Percentiles rank a stretch among this genome's conserved stretches.
Evolutionary conservation across 192 early-diverging fungal genomes (phyloP).

Genomic region (Spizellomyces sp.): DNA sequence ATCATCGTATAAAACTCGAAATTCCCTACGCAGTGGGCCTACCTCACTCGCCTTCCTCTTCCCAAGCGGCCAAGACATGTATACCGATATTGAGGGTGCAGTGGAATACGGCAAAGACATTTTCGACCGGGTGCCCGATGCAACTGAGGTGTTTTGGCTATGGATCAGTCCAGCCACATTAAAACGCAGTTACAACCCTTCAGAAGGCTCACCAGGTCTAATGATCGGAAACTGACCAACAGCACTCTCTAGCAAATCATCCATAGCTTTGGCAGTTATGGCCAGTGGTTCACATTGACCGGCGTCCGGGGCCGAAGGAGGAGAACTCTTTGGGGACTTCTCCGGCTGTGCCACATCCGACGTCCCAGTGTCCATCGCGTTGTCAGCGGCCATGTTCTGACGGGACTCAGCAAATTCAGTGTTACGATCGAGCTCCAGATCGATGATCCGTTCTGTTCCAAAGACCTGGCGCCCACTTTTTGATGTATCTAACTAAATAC

Average conservation of each 20-base stretch:
- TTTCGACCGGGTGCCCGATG: neutral
- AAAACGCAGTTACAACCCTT: neutral
- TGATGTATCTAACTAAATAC: constrained; percentile 63
- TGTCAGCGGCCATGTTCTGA: constrained; percentile 1
- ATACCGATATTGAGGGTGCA: constrained; percentile 36
- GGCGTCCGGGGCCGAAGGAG: neutral
- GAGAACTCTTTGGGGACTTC: neutral
- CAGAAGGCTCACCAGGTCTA: constrained; percentile 4
- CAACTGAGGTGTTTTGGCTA: neutral
- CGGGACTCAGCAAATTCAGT: constrained; percentile 57
- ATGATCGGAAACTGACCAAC: constrained; percentile 24
- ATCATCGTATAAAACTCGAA: neutral
- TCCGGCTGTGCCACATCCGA: constrained; percentile 2
- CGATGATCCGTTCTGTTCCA: constrained; percentile 75
- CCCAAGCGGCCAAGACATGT: constrained; percentile 46
- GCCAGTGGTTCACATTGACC: neutral
- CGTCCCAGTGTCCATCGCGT: neutral
- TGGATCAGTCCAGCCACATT: neutral
- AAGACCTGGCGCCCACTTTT: constrained; percentile 68
- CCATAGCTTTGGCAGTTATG: no score
- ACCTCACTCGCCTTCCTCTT: constrained; percentile 56
- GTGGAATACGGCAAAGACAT: constrained; percentile 41
- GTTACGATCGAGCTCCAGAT: constrained; percentile 83
- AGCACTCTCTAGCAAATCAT: constrained; percentile 6
- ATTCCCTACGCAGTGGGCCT: neutral